Conservation (phyloP, 177 flowering plant species). For the Vitis hybrid region DNA sequence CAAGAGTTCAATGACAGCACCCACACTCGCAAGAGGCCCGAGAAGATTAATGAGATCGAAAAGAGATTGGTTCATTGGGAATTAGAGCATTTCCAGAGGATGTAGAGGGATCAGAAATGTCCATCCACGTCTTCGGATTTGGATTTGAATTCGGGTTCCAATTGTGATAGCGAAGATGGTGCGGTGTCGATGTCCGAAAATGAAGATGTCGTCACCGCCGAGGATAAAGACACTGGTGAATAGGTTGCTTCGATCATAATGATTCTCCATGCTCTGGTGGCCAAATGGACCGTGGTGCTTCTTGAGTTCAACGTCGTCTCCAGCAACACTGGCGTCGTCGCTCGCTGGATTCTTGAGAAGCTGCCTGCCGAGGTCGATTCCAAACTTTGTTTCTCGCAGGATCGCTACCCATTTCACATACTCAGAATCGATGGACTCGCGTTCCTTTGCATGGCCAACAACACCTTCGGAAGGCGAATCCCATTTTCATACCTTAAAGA, state of each 20-base stretch:
- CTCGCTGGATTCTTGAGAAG: conserved; percentile 84
- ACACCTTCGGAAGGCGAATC: conserved; percentile 89
- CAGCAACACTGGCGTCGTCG: conserved; percentile 83
- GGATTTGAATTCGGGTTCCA: background rate
- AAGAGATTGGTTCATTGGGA: conserved; percentile 37
- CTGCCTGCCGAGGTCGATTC: conserved; percentile 64
- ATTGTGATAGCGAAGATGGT: conserved; percentile 28
- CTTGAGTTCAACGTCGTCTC: conserved; percentile 91
- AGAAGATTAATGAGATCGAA: conserved; percentile 29
- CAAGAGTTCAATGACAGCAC: conserved; percentile 4
- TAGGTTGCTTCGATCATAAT: conserved; percentile 42
- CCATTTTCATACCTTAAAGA: conserved; percentile 96
- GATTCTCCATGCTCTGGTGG: conserved; percentile 85
- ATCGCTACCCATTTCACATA: conserved; percentile 87
- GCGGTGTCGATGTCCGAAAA: conserved; percentile 64
- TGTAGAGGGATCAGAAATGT: background rate
- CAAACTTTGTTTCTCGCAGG: conserved; percentile 93
- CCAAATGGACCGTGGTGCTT: conserved; percentile 78
- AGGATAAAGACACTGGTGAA: too few relatives aligned
- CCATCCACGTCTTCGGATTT: conserved; percentile 19
- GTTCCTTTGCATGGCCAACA: conserved; percentile 96
- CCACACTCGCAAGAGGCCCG: conserved; percentile 29
- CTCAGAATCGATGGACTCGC: conserved; percentile 76
- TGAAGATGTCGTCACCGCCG: conserved; percentile 42
- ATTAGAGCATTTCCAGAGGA: conserved; percentile 22